Evolutionary conservation across 2,329 filamentous ascomycete species (phyloP).

Genomic region (Trichocomaceae sp.): DNA sequence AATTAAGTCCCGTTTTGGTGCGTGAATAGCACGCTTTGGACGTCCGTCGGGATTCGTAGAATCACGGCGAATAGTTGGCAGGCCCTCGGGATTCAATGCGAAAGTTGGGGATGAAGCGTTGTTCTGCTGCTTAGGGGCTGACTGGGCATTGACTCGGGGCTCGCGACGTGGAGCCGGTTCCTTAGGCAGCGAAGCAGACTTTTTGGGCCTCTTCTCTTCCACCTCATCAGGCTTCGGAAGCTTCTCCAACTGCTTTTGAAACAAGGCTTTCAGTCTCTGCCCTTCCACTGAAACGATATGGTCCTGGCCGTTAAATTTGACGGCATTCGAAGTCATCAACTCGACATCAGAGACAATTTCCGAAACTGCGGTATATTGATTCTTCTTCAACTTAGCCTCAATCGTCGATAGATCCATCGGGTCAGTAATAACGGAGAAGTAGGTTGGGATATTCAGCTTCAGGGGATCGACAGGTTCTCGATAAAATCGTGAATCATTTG

Average conservation of each 20-base stretch:
- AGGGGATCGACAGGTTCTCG: conserved; percentile 68
- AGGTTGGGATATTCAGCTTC: conserved; percentile 68
- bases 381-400: conserved; percentile 68
- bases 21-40: conserved; percentile 88
- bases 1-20: conserved; percentile 86
- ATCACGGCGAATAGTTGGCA: conserved; percentile 77
- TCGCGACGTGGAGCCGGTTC: conserved; percentile 44
- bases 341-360: conserved; percentile 68
- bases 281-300: conserved; percentile 68
- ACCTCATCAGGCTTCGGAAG: conserved; percentile 51
- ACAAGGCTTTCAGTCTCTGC: conserved; percentile 53
- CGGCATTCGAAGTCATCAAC: conserved; percentile 71
- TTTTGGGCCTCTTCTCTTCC: conserved; percentile 57
- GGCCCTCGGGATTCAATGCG: conserved; percentile 68
- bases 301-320: conserved; percentile 71
- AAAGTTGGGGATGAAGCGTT: conserved; percentile 48
- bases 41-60: conserved; percentile 71
- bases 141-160: conserved; percentile 39
- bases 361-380: conserved; percentile 62
- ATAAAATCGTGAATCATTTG: conserved; percentile 71
- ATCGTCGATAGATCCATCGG: conserved; percentile 83
- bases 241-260: conserved; percentile 54
- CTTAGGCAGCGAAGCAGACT: conserved; percentile 31
- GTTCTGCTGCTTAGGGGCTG: conserved; percentile 28
- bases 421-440: conserved; percentile 63